Evolutionary conservation across 768 basidiomycete genomes (phyloP), one percentile per base, ranked within the genome.

Genomic region (Macrocybe gigantea): DNA sequence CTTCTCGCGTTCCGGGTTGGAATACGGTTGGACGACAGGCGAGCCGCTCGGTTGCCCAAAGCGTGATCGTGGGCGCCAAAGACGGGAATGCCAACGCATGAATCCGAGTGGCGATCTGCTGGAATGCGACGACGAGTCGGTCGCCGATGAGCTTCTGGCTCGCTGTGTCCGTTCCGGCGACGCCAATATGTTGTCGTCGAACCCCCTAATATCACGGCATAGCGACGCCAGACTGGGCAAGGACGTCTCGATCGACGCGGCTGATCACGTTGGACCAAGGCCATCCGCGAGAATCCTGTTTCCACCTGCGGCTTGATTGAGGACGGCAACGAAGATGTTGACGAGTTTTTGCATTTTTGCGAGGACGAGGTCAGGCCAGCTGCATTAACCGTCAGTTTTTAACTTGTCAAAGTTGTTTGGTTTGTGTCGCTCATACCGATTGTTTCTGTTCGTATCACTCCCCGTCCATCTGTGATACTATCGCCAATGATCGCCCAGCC

Each of bases 391-490:
- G n/a, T 48, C 33, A 31, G 48, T 42, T 36, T 36, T 22, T 22
- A 4, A 22, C 22, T 22, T 4, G 22, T 22, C 35, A 38, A 8
- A 12, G 10, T 32, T n/a, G 36, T 33, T n/a, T 32, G 32, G n/a
- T 30, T 7, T 5, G 15, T 37, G 38, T 8, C 14, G 32, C 3
- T 53, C 55, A 33, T 32, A 70, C 69, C 76, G 64, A 62, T 76
- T 66, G 56, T 78, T 77, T 40, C 49, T 54, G 53, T 78, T 65
- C 9, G 64, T 69, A 41, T 61, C 63, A 56, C 71, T 74, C 33
- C 65, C 75, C 75, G 68, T 12, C 77, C 77, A 49, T 78, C 77
- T 1, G 77, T 78, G 47, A 77, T 74, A 54, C 73, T 76, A 60
- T 78, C 77, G 5, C 77, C 77, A 31, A 78, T 66, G 47, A 78